Conservation (phyloP, 2,329 filamentous ascomycete species). For the Raffaelea ambrosiae region DNA sequence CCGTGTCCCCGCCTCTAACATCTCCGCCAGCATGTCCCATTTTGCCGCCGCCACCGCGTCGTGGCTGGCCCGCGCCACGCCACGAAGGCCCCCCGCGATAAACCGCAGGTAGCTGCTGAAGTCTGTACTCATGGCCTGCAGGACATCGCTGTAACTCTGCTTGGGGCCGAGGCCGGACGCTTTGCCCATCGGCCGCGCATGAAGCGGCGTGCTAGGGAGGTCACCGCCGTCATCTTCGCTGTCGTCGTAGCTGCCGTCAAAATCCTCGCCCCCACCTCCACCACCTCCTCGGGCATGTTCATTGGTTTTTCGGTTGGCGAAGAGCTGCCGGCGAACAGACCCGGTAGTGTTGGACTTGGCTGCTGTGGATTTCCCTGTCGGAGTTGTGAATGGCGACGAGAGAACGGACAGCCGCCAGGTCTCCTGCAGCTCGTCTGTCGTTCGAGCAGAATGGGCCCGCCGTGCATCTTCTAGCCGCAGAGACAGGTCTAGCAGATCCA, state of each 20-base stretch:
- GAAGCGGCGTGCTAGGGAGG: background rate
- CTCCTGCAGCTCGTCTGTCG: slow-evolving; percentile 28
- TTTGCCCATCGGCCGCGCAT: slow-evolving; percentile 8
- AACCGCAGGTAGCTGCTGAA: slow-evolving; percentile 62
- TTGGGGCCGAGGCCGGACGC: background rate
- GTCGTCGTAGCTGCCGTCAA: slow-evolving; percentile 9
- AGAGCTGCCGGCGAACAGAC: slow-evolving; percentile 8
- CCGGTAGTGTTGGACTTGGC: slow-evolving; percentile 4
- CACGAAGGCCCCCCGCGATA: slow-evolving; percentile 62
- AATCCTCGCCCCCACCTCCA: slow-evolving; percentile 11
- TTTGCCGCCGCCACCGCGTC: slow-evolving; percentile 44
- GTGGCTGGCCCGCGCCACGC: slow-evolving; percentile 65
- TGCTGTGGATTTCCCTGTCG: slow-evolving; percentile 2
- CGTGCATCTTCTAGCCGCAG: slow-evolving; percentile 60
- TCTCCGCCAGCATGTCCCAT: slow-evolving; percentile 78
- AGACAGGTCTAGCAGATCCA: slow-evolving; percentile 69
- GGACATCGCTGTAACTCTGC: slow-evolving; percentile 39
- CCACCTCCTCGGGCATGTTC: slow-evolving; percentile 1
- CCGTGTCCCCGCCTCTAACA: slow-evolving; percentile 49
- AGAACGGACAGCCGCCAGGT: slow-evolving; percentile 28
- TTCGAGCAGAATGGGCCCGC: slow-evolving; percentile 25
- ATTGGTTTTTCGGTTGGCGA: slow-evolving; percentile 1
- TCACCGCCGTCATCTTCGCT: slow-evolving; percentile 14
- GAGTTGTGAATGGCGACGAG: slow-evolving; percentile 18
- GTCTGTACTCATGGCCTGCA: slow-evolving; percentile 50